phyloP scores from a whole-genome alignment of 176 grass and related monocot genomes.

The Triticum monococcum region DNA sequence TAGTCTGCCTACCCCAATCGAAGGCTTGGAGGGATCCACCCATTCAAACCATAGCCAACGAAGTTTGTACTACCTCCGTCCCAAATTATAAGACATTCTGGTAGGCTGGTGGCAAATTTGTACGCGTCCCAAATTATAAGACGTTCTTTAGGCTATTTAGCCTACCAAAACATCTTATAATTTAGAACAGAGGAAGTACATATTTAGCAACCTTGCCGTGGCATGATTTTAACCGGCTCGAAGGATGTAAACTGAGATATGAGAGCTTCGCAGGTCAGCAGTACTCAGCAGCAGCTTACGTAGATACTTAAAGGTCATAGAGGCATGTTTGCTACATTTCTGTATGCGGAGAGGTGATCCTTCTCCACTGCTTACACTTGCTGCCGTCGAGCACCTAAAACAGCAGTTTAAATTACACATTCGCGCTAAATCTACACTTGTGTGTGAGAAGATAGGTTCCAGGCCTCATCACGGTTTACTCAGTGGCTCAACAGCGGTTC shows the following conservation, averaged over 20 bases:
- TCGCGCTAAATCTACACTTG: conserved; percentile 27
- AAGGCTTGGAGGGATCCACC: too few relatives aligned
- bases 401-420: conserved; percentile 23
- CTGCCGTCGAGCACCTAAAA: conserved; percentile 1
- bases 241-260: neutral
- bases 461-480: conserved; percentile 7
- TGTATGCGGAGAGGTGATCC: conserved; percentile 3
- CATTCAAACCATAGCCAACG: too few relatives aligned
- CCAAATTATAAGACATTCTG: too few relatives aligned
- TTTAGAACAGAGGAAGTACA: too few relatives aligned
- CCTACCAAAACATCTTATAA: too few relatives aligned
- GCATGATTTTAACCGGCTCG: neutral
- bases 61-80: too few relatives aligned
- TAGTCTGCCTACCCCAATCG: too few relatives aligned
- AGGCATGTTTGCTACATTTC: neutral
- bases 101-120: too few relatives aligned
- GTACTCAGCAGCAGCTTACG: neutral
- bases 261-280: neutral
- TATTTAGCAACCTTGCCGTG: too few relatives aligned
- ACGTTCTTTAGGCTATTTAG: too few relatives aligned
- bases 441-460: neutral
- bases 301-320: neutral
- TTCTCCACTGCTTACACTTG: neutral
- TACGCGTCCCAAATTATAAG: too few relatives aligned
- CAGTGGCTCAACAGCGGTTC: conserved; percentile 53